Evolutionary conservation across 441 rosid genomes (phyloP).

Genomic region (Gossypium schwendimanii): DNA sequence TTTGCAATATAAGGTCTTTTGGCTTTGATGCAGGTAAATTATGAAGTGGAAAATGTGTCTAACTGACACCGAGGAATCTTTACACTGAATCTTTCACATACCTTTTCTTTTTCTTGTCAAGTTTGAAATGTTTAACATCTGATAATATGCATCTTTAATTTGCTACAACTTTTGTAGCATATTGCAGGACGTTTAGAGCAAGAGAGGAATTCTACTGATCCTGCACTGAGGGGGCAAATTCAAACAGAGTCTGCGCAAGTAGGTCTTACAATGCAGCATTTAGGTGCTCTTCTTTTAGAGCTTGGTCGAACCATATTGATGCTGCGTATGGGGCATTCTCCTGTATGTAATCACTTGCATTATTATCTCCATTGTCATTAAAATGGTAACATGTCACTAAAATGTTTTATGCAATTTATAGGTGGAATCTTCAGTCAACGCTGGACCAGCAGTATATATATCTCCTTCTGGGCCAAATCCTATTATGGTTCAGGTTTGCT

Average conservation of each 20-base stretch:
- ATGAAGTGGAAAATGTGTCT: neutral
- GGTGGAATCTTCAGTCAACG: constrained; percentile 65
- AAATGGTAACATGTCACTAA: neutral
- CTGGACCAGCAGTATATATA: constrained; percentile 91
- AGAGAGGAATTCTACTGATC: constrained; percentile 67
- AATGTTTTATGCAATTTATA: constrained; percentile 26
- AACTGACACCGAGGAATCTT: neutral
- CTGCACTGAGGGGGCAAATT: constrained; percentile 54
- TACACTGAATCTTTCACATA: neutral
- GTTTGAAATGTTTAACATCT: constrained; percentile 27
- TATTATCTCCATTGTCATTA: constrained; percentile 1
- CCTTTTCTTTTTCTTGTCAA: neutral
- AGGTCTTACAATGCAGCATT: constrained; percentile 82
- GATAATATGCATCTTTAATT: constrained; percentile 34
- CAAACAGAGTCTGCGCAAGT: constrained; percentile 67
- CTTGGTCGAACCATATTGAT: constrained; percentile 86
- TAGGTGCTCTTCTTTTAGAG: constrained; percentile 89
- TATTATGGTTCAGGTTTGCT: constrained; percentile 78
- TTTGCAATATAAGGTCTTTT: neutral
- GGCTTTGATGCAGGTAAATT: neutral
- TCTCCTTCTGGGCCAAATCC: constrained; percentile 72
- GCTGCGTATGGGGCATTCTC: constrained; percentile 75
- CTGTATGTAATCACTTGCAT: constrained; percentile 36
- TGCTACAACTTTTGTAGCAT: constrained; percentile 72
- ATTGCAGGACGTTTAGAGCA: constrained; percentile 77